phyloP scores from a whole-genome alignment of 2,329 filamentous ascomycete species.

The Immersiporthe knoxdaviesiana region DNA sequence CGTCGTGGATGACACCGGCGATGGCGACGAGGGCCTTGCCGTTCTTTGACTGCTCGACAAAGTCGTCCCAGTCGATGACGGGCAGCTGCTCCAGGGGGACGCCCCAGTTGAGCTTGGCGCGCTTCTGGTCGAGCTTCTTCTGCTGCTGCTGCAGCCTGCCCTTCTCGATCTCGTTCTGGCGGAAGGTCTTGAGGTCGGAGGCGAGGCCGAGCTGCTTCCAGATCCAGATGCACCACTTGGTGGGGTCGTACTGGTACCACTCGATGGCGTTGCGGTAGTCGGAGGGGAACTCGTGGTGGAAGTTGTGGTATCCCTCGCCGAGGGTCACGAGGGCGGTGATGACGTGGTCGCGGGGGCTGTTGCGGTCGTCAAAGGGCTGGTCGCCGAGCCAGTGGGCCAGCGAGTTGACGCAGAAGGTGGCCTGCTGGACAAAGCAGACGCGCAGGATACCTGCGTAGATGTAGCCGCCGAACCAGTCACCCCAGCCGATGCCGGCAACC shows the following conservation, averaged over 20 bases:
- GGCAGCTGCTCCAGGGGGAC: constrained; percentile 82
- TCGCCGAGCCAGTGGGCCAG: constrained; percentile 90
- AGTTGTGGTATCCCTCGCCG: constrained; percentile 89
- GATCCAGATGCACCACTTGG: constrained; percentile 84
- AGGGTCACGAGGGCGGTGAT: constrained; percentile 85
- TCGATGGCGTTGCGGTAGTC: constrained; percentile 91
- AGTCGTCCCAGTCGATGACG: constrained; percentile 86
- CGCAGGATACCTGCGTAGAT: constrained; percentile 84
- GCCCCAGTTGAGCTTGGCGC: constrained; percentile 82
- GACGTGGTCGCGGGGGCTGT: constrained; percentile 86
- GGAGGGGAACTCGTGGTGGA: constrained; percentile 92
- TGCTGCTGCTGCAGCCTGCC: constrained; percentile 84
- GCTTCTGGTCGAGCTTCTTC: constrained; percentile 92
- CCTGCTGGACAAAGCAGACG: constrained; percentile 89
- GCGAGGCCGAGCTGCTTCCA: constrained; percentile 86
- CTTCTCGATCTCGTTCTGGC: constrained; percentile 90
- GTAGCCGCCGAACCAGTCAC: constrained; percentile 80
- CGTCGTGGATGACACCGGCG: constrained; percentile 84
- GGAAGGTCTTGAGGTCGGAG: constrained; percentile 89
- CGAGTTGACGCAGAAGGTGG: constrained; percentile 92
- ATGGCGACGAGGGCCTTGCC: constrained; percentile 77
- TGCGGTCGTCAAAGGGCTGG: constrained; percentile 90
- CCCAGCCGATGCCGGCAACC: constrained; percentile 78
- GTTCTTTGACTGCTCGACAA: constrained; percentile 75
- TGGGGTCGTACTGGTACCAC: constrained; percentile 91